These are phyloP conservation scores for Rhodotorula diobovata DNA, from an alignment of 768 basidiomycete genomes.

Conservation along the genomic window DNA sequence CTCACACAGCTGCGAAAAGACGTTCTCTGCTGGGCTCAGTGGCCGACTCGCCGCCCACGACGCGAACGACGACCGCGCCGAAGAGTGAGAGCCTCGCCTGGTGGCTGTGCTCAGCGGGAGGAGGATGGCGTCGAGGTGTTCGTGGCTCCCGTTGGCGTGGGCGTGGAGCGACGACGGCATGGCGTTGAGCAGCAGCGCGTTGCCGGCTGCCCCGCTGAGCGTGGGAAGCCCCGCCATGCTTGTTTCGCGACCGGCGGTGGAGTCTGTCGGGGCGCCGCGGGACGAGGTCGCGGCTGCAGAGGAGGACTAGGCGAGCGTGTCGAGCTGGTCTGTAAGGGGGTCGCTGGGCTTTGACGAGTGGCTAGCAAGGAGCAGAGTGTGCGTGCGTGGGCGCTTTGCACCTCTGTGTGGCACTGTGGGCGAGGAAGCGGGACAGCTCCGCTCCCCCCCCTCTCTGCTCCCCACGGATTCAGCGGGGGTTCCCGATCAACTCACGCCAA, in stretches of 20 bases:
- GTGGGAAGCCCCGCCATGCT: not conserved
- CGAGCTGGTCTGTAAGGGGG: too few relatives aligned
- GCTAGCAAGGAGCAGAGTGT: too few relatives aligned
- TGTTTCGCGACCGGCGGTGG: not conserved
- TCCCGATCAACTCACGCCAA: too few relatives aligned
- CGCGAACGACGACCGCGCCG: slow-evolving; percentile 2
- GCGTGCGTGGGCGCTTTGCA: too few relatives aligned
- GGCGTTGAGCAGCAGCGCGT: not conserved
- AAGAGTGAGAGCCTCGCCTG: not conserved
- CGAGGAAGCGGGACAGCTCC: too few relatives aligned
- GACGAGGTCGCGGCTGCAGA: not conserved
- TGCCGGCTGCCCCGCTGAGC: not conserved
- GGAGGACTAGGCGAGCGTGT: not conserved
- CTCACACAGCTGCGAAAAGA: slow-evolving; percentile 44
- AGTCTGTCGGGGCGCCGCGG: not conserved
- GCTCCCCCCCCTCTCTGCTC: too few relatives aligned
- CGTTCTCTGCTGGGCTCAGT: slow-evolving; percentile 49
- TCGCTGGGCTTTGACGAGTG: too few relatives aligned
- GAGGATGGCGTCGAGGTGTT: not conserved
- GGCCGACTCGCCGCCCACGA: not conserved
- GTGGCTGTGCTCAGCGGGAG: slow-evolving; percentile 3
- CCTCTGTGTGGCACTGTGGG: too few relatives aligned
- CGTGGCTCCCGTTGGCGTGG: not conserved
- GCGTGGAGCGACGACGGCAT: not conserved
- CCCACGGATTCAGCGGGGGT: too few relatives aligned